Percentiles rank a stretch among this genome's conserved stretches.
phyloP scores from a whole-genome alignment of 1,139 yeast genomes.

The Hemisphaericaspora subhashii region DNA sequence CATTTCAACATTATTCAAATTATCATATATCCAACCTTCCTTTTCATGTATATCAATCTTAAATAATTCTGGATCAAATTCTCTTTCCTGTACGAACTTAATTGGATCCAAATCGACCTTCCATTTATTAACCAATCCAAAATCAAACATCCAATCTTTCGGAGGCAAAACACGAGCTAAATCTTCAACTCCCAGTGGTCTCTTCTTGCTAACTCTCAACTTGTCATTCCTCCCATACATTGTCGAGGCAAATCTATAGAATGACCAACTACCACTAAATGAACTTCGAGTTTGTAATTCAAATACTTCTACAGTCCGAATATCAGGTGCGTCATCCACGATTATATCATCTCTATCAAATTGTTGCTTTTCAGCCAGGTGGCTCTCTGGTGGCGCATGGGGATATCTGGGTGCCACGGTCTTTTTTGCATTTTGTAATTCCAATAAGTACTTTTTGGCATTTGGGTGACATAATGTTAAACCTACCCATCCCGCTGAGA shows the following conservation, averaged over 20 bases:
- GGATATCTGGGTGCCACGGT: too few relatives aligned
- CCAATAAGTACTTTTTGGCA: constrained; percentile 34
- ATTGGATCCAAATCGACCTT: constrained; percentile 53
- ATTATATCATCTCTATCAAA: constrained; percentile 53
- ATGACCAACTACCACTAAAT: constrained; percentile 59
- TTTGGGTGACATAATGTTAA: constrained; percentile 58
- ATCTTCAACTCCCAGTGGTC: constrained; percentile 64
- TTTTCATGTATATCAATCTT: constrained; percentile 37
- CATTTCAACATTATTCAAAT: constrained; percentile 21
- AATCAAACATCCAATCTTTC: constrained; percentile 69
- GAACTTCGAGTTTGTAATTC: constrained; percentile 71
- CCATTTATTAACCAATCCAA: constrained; percentile 63
- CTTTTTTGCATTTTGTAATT: constrained; percentile 15
- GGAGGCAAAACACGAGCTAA: constrained; percentile 67
- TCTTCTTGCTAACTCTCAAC: constrained; percentile 53
- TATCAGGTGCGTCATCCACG: constrained; percentile 68
- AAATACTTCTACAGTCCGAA: constrained; percentile 65
- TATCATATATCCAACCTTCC: constrained; percentile 47
- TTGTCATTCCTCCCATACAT: constrained; percentile 55
- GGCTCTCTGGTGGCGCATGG: background rate
- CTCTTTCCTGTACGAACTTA: constrained; percentile 54
- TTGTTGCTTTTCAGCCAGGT: constrained; percentile 8
- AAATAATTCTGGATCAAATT: constrained; percentile 25
- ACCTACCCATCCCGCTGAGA: constrained; percentile 55
- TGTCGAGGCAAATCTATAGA: constrained; percentile 31